Conservation (phyloP, 495 filamentous ascomycete genomes). For the Cudoniella acicularis region DNA sequence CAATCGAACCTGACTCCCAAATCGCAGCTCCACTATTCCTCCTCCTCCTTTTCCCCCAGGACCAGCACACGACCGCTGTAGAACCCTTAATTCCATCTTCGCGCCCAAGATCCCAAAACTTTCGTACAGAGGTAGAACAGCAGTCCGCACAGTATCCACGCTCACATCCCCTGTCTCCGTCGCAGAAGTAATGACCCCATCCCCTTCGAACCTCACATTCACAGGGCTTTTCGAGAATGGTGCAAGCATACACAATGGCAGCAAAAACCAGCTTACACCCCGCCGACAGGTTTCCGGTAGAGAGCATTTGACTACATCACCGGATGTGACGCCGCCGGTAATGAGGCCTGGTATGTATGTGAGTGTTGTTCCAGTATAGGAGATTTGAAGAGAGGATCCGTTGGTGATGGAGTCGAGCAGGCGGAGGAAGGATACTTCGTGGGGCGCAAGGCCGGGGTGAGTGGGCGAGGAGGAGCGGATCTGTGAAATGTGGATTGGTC, state of each 20-base stretch:
- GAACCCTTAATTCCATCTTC: constrained; percentile 81
- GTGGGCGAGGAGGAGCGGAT: constrained; percentile 84
- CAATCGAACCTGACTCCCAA: constrained; percentile 85
- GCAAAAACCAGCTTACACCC: constrained; percentile 87
- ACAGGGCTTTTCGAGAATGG: constrained; percentile 89
- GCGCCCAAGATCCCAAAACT: constrained; percentile 79
- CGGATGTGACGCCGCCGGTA: constrained; percentile 60
- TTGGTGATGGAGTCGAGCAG: constrained; percentile 94
- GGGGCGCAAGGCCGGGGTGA: constrained; percentile 79
- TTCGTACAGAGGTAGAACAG: constrained; percentile 83
- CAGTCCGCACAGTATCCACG: constrained; percentile 89
- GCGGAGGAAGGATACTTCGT: constrained; percentile 94
- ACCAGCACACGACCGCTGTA: constrained; percentile 73
- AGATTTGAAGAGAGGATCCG: constrained; percentile 90
- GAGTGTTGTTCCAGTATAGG: constrained; percentile 87
- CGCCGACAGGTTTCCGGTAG: constrained; percentile 69
- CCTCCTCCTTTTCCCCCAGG: constrained; percentile 70
- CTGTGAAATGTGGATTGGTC: constrained; percentile 83
- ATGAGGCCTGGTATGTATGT: constrained; percentile 91
- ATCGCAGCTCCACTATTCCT: constrained; percentile 89
- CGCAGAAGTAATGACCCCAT: constrained; percentile 88
- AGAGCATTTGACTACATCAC: constrained; percentile 71
- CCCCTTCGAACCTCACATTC: constrained; percentile 82
- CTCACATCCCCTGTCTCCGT: constrained; percentile 79
- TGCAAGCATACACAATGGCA: constrained; percentile 84